Conservation (phyloP, 2,329 filamentous ascomycete genomes). For the Colletotrichum godetiae region DNA sequence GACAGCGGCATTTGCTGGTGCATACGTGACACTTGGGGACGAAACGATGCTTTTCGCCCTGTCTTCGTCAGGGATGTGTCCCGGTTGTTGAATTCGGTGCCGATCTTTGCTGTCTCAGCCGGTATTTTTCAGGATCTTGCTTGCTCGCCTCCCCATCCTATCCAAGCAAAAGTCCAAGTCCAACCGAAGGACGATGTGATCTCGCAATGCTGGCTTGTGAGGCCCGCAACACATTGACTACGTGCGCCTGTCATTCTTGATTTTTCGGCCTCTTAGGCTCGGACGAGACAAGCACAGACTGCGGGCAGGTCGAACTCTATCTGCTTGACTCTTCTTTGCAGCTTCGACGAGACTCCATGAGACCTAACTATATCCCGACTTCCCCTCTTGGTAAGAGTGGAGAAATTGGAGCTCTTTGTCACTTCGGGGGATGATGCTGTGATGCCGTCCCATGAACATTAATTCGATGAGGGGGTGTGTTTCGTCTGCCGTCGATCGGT, state of each 20-base stretch:
- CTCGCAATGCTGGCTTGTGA: conserved; percentile 4
- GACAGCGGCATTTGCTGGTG: conserved; percentile 30
- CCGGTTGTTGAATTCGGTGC: conserved; percentile 1
- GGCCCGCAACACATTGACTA: conserved; percentile 21
- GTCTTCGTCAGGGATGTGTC: conserved; percentile 12
- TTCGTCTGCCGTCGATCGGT: conserved; percentile 32
- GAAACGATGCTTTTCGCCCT: conserved; percentile 32
- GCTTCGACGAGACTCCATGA: conserved; percentile 4
- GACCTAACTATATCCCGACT: conserved; percentile 3
- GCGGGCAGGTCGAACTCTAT: conserved; percentile 31
- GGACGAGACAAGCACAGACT: conserved; percentile 33
- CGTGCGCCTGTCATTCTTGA: conserved; percentile 28
- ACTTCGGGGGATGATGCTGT: conserved; percentile 5
- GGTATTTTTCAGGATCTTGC: conserved; percentile 25
- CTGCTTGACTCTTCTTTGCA: conserved; percentile 16
- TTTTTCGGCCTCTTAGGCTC: conserved; percentile 12
- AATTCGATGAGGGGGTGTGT: conserved; percentile 22
- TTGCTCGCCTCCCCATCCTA: conserved; percentile 6
- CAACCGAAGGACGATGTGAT: conserved; percentile 1
- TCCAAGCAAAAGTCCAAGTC: background rate
- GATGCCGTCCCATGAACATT: conserved; percentile 24
- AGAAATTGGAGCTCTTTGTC: conserved; percentile 8
- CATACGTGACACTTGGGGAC: conserved; percentile 17
- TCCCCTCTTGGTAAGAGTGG: conserved; percentile 14
- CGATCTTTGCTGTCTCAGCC: conserved; percentile 23